A percentile compares a stretch with the other conserved stretches of the same genome.
These are phyloP conservation scores for Plasmodium vivax DNA, from an alignment of 169 alveolate species.

Conservation along the genomic window DNA sequence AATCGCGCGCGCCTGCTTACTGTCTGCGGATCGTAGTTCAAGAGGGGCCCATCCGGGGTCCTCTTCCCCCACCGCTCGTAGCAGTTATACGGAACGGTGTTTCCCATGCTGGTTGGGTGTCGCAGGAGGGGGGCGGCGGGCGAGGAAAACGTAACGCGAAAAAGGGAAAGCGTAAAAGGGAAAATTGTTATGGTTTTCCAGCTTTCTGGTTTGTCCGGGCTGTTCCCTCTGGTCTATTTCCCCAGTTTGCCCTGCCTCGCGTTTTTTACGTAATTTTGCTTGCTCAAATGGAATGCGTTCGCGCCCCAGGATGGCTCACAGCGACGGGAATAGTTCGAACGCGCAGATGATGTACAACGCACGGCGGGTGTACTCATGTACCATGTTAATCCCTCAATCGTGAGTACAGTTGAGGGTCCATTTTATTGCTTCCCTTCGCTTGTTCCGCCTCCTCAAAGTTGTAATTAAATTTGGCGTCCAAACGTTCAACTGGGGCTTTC, in stretches of 20 bases:
- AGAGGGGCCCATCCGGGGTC: conserved; percentile 68
- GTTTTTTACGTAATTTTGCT: background rate
- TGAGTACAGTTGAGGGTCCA: background rate
- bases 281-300: background rate
- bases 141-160: background rate
- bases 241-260: background rate
- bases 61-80: conserved; percentile 74
- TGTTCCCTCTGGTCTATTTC: background rate
- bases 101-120: conserved; percentile 41
- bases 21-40: conserved; percentile 36
- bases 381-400: background rate
- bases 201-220: background rate
- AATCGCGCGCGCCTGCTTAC: conserved; percentile 8
- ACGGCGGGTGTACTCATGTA: background rate
- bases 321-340: background rate
- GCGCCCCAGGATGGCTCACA: background rate
- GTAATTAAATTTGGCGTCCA: conserved; percentile 19
- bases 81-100: conserved; percentile 69
- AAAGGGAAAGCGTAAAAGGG: background rate
- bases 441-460: conserved; percentile 2
- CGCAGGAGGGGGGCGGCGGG: background rate
- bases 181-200: background rate
- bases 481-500: background rate
- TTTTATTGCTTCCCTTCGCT: conserved; percentile 12
- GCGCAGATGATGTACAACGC: background rate